Evolutionary conservation across 2,329 filamentous ascomycete species (phyloP), one percentile per base, ranked within the genome.

Genomic region (Botryosphaeria dothidea): DNA sequence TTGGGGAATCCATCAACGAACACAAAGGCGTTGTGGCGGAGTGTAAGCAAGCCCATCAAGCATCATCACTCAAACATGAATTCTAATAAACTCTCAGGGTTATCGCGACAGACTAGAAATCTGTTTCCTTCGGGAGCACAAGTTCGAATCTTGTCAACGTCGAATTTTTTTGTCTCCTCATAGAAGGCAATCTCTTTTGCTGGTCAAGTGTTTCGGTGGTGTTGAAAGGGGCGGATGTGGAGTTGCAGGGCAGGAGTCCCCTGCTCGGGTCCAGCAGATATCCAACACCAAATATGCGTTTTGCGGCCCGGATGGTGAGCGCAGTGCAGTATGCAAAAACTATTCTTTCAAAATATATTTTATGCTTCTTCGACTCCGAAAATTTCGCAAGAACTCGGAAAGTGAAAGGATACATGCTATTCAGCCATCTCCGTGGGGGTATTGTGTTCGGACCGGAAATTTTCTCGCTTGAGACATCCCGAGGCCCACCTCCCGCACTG

Each of bases 61-160:
- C n/a, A n/a, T n/a, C n/a, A n/a, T n/a, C n/a, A n/a, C n/a, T n/a
- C n/a, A n/a, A n/a, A n/a, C n/a, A n/a, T n/a, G n/a, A n/a, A n/a
- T n/a, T n/a, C n/a, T n/a, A n/a, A n/a, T n/a, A n/a, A n/a, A n/a
- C n/a, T n/a, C n/a, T n/a, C n/a, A n/a, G n/a, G 61, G 61, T 63
- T 63, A 63, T 45, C 36, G 61, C 61, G 61, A 63, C 27, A 63
- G 61, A 63, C 61, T 63, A 63, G 61, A 63, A 63, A 63, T 63
- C 61, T 63, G 27, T 63, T 63, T 56, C 61, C 61, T 64, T 64
- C 61, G 61, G 61, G 61, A 56, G 61, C 61, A 34, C 49, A 56
- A 19, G 61, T 64, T 64, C 61, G 61, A 64, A 46, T 64, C 61
- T 19, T 56, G 49, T 34, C 36, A 36, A 46, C 49, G 61, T 64